Evolutionary conservation across 441 rosid genomes (phyloP), one percentile per base, ranked within the genome.

Genomic region (Brassica hybrid): DNA sequence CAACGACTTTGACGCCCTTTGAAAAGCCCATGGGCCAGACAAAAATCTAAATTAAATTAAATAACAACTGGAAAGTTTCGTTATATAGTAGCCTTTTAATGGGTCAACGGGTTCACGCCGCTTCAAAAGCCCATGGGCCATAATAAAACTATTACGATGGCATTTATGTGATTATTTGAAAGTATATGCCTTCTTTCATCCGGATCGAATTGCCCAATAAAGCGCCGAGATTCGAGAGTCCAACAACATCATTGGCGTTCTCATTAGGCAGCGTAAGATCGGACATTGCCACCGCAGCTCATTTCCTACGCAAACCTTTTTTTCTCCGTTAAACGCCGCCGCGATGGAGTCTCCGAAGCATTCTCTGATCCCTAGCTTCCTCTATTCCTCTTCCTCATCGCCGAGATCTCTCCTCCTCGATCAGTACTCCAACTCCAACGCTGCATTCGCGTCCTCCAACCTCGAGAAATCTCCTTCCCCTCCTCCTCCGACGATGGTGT

Each of bases 291-390:
- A n/a, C 64, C 17, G 17, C 14, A 13, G 1, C 32, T 59, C 56
- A 68, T 67, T 6, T 69, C 67, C 50, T 32, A 45, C 79, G 76
- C 71, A 19, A 34, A 6, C 56, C 17, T 41, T 17, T 59, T 18
- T 48, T 36, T 8, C 73, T 14, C 73, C 72, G 1, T 58, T 25
- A 38, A 12, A 70, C 78, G 75, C 71, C 69, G 3, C 43, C 0
- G 79, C 65, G 56, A 77, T 79, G 23, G 97, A 93, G 5, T 85
- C 88, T n/a, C 62, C 85, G 3, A 87, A 83, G 30, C 78, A 87
- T 10, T 84, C 93, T 1, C 85, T 90, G 66, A 88, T 96, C 83
- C 97, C 97, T 0, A 75, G 69, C 88, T 92, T 84, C 86, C 96
- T 96, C 64, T 96, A 96, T 85, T 83, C 95, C 4, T 84, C 93